Conservation (phyloP, 345 rosid species). For the Aethionema arabicum region DNA sequence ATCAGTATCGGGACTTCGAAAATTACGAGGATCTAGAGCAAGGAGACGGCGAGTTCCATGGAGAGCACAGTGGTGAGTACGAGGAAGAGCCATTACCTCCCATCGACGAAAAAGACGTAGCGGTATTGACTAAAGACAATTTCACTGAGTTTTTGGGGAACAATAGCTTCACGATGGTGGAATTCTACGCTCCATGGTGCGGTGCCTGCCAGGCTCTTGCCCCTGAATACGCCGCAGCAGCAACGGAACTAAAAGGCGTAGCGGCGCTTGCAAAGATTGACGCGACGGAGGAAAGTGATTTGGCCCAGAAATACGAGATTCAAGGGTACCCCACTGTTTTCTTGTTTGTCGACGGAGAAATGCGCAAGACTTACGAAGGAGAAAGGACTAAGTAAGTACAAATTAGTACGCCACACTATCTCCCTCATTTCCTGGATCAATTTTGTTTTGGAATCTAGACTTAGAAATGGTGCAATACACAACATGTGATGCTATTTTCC, state of each 20-base stretch:
- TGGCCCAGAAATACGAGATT: constrained; percentile 41
- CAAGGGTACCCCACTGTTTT: constrained; percentile 39
- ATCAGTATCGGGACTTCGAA: constrained; percentile 40
- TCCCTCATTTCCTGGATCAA: not conserved
- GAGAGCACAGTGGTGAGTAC: constrained; percentile 31
- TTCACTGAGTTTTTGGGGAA: constrained; percentile 42
- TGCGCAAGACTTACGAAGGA: constrained; percentile 37
- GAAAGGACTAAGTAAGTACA: constrained; percentile 36
- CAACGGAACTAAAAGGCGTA: constrained; percentile 46
- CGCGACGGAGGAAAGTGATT: constrained; percentile 39
- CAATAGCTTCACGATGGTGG: constrained; percentile 43
- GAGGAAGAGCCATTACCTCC: constrained; percentile 26
- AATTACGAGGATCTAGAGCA: constrained; percentile 47
- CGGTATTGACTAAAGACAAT: constrained; percentile 41
- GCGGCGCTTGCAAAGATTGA: constrained; percentile 54
- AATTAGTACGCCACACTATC: constrained; percentile 7
- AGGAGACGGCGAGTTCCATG: constrained; percentile 32
- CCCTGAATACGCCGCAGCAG: constrained; percentile 51
- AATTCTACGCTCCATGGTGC: constrained; percentile 59
- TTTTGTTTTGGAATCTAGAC: not conserved
- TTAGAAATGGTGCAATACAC: constrained; percentile 4
- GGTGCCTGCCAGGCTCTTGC: constrained; percentile 40
- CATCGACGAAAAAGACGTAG: constrained; percentile 45
- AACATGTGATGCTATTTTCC: constrained; percentile 23
- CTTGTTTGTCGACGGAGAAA: constrained; percentile 38